Base-by-base conservation (phyloP, 2,329 filamentous ascomycete species). In the Fusarium longipes region DNA sequence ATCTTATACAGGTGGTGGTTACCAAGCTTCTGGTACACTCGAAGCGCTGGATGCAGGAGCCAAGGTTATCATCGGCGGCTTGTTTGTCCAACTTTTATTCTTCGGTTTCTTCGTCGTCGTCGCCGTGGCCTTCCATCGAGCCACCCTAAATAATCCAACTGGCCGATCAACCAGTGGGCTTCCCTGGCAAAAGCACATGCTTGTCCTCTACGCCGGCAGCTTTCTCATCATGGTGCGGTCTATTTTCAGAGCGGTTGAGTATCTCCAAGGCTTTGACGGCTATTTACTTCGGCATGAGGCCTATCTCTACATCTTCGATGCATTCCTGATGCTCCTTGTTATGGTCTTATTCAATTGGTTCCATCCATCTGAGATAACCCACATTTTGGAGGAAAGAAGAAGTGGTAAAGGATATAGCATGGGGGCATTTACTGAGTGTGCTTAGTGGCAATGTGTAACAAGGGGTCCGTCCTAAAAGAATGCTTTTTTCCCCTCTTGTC, bases 41-140 rank as follows among this genome's bases (percentile, higher is more conserved):
- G 60, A 65, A 9, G 49, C 65, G 3, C n/a, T 71, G 5, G 36
- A 63, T 3, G 68, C 71, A 0, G 83, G 82, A 22, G 73, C 82
- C 0, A 78, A 81, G 3, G 70, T 88, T 27, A 81, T 87, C 5
- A 75, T 88, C 4, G 81, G 63, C 1, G 86, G 86, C 6, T 75
- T 89, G 1, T 75, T 83, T 5, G 72, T 87, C 2, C 86, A 89
- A 58, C 78, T 88, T 7, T 29, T 84, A 7, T 81, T 83, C 45
- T 87, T 88, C 49, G 78, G 78, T 1, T 74, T 86, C 18, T 89
- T 89, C 62, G 73, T 86, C 11, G n/a, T 81, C 1, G 76, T 81
- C 0, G 79, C 83, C 0, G 61, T 78, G 1, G 63, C 82, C 0
- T 86, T 86, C 65, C 80, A 87, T 52, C 59, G 58, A 3, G 57